Conservation (phyloP, 2,329 filamentous ascomycete genomes). For the Sarocladium kiliense region DNA sequence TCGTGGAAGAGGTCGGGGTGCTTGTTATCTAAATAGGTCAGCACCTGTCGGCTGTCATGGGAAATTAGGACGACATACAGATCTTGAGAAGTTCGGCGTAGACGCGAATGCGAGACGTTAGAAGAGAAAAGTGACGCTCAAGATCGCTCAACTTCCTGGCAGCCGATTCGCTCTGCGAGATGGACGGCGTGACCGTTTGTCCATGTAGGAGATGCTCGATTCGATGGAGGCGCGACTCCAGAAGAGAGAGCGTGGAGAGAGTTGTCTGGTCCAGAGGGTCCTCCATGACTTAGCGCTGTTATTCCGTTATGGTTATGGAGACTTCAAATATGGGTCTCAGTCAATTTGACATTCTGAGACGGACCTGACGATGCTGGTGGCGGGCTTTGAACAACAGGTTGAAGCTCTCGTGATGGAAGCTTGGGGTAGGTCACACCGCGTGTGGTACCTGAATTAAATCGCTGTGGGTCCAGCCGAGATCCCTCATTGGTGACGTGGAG, state of each 20-base stretch:
- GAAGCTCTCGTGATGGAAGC: not conserved
- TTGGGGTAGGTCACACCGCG: not conserved
- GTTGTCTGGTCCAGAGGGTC: constrained; percentile 45
- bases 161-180: constrained; percentile 33
- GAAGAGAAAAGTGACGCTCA: constrained; percentile 46
- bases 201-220: constrained; percentile 56
- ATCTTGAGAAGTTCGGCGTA: constrained; percentile 57
- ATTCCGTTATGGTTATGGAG: too few species aligned
- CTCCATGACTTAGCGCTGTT: constrained; percentile 20
- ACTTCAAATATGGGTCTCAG: too few species aligned
- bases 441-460: not conserved
- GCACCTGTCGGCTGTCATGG: not conserved
- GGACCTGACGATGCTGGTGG: too few species aligned
- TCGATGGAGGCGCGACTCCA: constrained; percentile 54
- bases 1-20: constrained; percentile 52
- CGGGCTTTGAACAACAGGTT: not conserved
- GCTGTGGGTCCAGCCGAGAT: not conserved
- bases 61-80: constrained; percentile 32
- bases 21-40: constrained; percentile 37
- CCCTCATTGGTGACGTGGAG: not conserved
- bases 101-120: constrained; percentile 47
- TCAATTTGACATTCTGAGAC: too few species aligned
- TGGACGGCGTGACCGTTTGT: constrained; percentile 25
- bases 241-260: constrained; percentile 48
- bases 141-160: constrained; percentile 42